Conservation (phyloP, 169 alveolate genomes). For the Eimeria necatrix region DNA sequence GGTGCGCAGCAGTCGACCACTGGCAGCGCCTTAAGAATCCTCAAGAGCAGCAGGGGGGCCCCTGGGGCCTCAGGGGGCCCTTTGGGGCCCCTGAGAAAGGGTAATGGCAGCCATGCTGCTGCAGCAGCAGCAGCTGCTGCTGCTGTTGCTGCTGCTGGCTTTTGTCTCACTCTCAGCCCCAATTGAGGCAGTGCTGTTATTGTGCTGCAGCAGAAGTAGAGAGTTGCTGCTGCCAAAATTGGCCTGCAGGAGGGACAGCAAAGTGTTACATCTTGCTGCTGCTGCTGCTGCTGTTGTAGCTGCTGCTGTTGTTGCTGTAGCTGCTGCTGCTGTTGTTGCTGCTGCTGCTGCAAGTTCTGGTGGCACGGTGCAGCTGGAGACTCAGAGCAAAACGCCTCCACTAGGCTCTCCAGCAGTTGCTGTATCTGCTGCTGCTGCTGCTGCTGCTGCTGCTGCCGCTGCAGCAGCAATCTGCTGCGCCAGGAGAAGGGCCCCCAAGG, state of each 20-base stretch:
- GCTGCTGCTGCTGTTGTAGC: background rate
- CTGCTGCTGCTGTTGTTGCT: background rate
- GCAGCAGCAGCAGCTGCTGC: background rate
- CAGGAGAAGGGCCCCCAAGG: too few species aligned
- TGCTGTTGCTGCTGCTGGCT: background rate
- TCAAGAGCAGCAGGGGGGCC: background rate
- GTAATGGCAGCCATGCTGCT: background rate
- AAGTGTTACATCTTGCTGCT: background rate
- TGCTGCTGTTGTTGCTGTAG: background rate
- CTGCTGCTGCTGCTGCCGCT: constrained; percentile 19
- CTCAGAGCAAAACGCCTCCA: background rate
- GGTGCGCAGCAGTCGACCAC: background rate
- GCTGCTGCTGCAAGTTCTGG: background rate
- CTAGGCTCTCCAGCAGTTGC: background rate
- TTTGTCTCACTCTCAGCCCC: background rate
- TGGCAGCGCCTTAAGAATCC: background rate
- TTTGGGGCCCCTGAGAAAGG: background rate
- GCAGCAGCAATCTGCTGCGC: constrained; percentile 20
- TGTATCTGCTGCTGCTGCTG: background rate
- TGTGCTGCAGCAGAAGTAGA: constrained; percentile 41
- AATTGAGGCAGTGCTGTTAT: background rate
- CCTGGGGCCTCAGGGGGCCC: background rate
- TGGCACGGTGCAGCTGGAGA: background rate
- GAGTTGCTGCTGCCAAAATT: constrained; percentile 18
- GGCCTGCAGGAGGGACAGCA: constrained; percentile 1